phyloP scores from a whole-genome alignment of 2,329 filamentous ascomycete species.

The Arthroderma sp. region DNA sequence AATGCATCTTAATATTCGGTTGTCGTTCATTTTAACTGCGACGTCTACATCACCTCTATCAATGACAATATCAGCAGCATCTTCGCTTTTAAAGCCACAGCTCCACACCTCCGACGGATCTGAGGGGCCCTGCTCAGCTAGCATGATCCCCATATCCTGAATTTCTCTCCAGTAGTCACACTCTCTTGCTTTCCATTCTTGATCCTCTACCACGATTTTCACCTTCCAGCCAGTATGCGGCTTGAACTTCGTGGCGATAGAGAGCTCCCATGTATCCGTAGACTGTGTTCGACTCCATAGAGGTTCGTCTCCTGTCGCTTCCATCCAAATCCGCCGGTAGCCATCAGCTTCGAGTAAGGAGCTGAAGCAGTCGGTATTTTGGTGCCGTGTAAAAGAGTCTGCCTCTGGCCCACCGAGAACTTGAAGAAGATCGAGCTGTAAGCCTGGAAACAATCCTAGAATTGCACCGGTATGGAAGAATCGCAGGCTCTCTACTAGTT shows the following conservation, averaged over 20 bases:
- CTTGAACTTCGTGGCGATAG: background rate
- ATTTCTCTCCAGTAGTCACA: background rate
- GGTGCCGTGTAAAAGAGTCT: background rate
- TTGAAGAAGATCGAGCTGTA: constrained; percentile 1
- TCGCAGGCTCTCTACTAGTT: background rate
- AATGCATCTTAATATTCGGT: constrained; percentile 1
- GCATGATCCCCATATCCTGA: background rate
- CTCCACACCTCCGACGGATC: background rate
- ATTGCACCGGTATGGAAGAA: background rate
- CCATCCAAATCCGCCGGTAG: background rate
- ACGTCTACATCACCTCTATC: background rate
- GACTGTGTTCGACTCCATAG: background rate
- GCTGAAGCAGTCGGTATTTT: background rate
- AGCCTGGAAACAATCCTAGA: constrained; percentile 1
- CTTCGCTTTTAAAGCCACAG: background rate
- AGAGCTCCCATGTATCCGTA: background rate
- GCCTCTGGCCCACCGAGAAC: background rate
- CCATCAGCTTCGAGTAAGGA: constrained; percentile 2
- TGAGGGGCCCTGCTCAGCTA: background rate
- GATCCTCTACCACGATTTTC: background rate
- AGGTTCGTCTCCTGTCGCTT: background rate
- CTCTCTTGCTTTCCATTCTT: background rate
- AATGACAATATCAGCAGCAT: background rate
- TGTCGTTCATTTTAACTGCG: background rate
- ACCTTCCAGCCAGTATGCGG: background rate